These are phyloP conservation scores for Nothopassalora personata DNA, from an alignment of 2,329 filamentous ascomycete species.

Conservation along the genomic window DNA sequence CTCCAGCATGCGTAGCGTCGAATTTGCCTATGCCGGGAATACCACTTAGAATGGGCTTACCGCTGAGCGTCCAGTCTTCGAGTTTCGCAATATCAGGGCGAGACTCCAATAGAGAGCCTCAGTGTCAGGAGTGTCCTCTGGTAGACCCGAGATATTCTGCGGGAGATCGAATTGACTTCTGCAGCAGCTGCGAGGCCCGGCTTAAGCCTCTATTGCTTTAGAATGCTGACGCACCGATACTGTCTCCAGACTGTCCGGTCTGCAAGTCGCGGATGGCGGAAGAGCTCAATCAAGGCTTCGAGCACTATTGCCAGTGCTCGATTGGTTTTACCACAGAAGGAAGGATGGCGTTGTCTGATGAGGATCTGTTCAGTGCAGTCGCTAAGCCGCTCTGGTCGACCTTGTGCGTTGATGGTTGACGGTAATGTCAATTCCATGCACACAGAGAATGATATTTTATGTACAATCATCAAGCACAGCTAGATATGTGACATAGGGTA, in stretches of 20 bases:
- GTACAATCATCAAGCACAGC: too few species aligned
- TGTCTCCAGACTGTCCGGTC: not conserved
- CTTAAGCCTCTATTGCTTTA: not conserved
- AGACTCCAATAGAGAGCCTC: not conserved
- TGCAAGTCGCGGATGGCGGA: not conserved
- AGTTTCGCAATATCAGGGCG: not conserved
- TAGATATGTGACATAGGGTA: not conserved
- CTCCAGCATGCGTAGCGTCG: not conserved
- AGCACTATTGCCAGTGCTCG: not conserved
- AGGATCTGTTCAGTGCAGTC: not conserved
- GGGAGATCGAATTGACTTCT: not conserved
- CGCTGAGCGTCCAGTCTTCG: not conserved
- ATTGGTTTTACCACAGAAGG: not conserved
- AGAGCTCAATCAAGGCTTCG: not conserved
- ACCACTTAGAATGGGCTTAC: not conserved
- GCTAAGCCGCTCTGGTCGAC: not conserved
- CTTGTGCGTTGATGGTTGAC: not conserved
- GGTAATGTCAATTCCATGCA: too few species aligned
- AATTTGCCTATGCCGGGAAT: not conserved
- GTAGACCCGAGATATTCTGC: not conserved
- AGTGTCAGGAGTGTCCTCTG: not conserved
- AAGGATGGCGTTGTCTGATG: not conserved
- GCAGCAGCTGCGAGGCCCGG: not conserved
- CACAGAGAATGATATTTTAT: too few species aligned
- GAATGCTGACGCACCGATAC: not conserved